Base-by-base conservation (phyloP, 1,139 yeast genomes). In the Magnusiomyces fungicola region DNA sequence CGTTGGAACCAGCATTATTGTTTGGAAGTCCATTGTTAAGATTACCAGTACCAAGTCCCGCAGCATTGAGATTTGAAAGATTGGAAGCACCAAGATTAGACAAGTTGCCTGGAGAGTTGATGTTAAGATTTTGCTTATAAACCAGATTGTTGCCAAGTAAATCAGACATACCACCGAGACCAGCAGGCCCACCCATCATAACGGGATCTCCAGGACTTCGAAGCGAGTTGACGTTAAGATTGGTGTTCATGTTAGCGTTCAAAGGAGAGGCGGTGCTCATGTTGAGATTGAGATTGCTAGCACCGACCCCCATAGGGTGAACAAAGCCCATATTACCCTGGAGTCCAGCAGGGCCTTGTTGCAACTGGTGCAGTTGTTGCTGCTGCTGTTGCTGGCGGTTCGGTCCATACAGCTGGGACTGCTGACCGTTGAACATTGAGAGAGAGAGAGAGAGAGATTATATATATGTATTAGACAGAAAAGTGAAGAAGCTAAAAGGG, bases 371-470 rank as follows among this genome's bases (percentile, higher is more conserved):
- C 22, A 19, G 30, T 22, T 36, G 40, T 18, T 36, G 40, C 24
- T 36, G 40, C 25, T 41, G 44, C 16, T 16, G 29, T 9, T 38
- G 45, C 25, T 40, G 51, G 23, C 37, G 24, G 27, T 44, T 33
- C 49, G 16, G 37, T 5, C 46, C 39, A 27, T 47, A 39, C 30
- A 40, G 18, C 39, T 41, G 48, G 34, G 36, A 19, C 32, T 34
- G 43, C 48, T 37, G 50, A 29, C 32, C 22, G 18, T 41, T 41
- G 25, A 21, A 41, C 44, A 41, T 41, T 41, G 7, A 34, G n/a
- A 16, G 14, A n/a, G 23, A 34, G 36, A 16, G 4, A 32, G 36
- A 32, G 30, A 9, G 30, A n/a, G 36, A 19, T 32, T 3, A n/a
- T n/a, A n/a, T n/a, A n/a, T n/a, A n/a, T n/a, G n/a, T 36, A 5